Evolutionary conservation across 768 basidiomycete genomes (phyloP).

Genomic region (Boletales sp.): DNA sequence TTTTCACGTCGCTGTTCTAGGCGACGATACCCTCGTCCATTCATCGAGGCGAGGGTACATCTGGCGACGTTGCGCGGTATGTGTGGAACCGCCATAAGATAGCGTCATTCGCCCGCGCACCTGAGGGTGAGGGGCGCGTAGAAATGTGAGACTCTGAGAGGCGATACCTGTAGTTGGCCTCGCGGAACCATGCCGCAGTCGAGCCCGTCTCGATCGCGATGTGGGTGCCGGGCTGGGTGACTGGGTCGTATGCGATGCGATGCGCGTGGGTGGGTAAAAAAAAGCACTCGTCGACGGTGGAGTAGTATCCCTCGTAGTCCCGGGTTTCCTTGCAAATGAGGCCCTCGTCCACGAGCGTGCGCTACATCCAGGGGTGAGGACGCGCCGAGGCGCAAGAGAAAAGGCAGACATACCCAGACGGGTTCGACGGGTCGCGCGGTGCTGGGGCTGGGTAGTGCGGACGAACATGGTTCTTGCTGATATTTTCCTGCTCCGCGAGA

Average conservation of each 20-base stretch:
- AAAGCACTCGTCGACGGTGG: slow-evolving; percentile 88
- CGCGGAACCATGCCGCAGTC: slow-evolving; percentile 77
- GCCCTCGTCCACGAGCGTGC: slow-evolving; percentile 52
- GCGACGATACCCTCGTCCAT: too few species aligned
- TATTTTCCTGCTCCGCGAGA: slow-evolving; percentile 58
- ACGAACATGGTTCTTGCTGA: slow-evolving; percentile 72
- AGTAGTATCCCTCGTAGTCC: slow-evolving; percentile 93
- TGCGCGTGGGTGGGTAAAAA: too few species aligned
- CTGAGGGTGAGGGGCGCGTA: slow-evolving; percentile 35
- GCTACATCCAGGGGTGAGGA: slow-evolving; percentile 32
- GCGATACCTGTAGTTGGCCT: slow-evolving; percentile 35
- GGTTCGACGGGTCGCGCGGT: slow-evolving; percentile 63
- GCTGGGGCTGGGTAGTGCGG: slow-evolving; percentile 66
- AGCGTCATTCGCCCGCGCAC: too few species aligned
- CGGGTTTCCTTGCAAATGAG: slow-evolving; percentile 78
- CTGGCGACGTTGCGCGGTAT: too few species aligned
- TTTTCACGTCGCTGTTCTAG: too few species aligned
- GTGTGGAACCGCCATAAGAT: too few species aligned
- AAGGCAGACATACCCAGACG: slow-evolving; percentile 64
- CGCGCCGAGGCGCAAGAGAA: too few species aligned
- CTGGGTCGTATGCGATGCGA: too few species aligned
- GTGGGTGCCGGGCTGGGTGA: slow-evolving; percentile 40
- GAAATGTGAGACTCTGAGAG: too few species aligned
- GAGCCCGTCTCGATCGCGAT: slow-evolving; percentile 77
- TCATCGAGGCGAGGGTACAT: too few species aligned